A percentile compares a stretch with the other conserved stretches of the same genome.
Evolutionary conservation across 2,329 filamentous ascomycete genomes (phyloP).

Genomic region (Exophiala xenobiotica): DNA sequence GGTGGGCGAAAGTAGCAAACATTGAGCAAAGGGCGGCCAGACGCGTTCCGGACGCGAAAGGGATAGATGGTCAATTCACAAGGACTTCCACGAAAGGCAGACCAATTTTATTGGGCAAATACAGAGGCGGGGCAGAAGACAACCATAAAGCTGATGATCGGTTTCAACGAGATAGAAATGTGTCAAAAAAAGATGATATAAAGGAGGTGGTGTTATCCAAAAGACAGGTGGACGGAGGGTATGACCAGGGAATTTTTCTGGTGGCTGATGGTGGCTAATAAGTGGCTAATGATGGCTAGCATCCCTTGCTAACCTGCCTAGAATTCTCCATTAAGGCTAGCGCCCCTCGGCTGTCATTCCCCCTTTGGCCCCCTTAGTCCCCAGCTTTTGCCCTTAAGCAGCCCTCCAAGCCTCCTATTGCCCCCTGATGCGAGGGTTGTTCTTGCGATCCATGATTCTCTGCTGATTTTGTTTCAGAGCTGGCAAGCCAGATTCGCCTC

Average conservation of each 20-base stretch:
- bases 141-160: background rate
- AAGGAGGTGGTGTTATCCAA: background rate
- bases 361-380: slow-evolving; percentile 7
- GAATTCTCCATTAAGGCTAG: slow-evolving; percentile 9
- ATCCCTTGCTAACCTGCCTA: slow-evolving; percentile 1
- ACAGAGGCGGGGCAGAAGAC: background rate
- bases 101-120: background rate
- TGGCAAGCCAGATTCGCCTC: too few relatives aligned
- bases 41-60: slow-evolving; percentile 27
- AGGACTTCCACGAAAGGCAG: background rate
- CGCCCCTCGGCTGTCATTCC: slow-evolving; percentile 8
- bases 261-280: too few relatives aligned
- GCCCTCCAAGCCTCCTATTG: background rate
- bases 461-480: background rate
- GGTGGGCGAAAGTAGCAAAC: background rate
- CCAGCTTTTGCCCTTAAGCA: slow-evolving; percentile 7
- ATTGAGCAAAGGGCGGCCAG: background rate
- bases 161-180: slow-evolving; percentile 1
- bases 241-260: background rate
- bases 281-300: background rate
- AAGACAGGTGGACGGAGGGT: too few relatives aligned
- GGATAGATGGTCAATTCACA: background rate
- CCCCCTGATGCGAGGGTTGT: background rate
- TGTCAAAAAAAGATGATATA: background rate
- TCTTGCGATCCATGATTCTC: background rate